These are phyloP conservation scores for Helenozyma rhizophorensis DNA, from an alignment of 805 yeast species.

Conservation along the genomic window DNA sequence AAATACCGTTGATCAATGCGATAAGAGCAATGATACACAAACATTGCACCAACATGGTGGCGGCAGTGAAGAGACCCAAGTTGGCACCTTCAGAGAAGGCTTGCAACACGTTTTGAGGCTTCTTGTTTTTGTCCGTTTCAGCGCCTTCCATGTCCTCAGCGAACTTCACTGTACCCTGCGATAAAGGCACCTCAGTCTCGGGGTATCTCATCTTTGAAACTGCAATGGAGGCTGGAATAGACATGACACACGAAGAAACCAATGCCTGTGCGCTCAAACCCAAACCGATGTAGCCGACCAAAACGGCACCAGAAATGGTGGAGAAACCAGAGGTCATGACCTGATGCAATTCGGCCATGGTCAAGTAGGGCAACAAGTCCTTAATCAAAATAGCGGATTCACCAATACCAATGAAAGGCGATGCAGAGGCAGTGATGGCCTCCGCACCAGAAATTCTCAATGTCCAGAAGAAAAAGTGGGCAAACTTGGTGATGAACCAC, in stretches of 20 bases:
- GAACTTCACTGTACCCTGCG: constrained; percentile 45
- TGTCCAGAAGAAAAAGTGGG: constrained; percentile 56
- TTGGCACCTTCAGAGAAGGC: constrained; percentile 57
- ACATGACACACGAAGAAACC: constrained; percentile 66
- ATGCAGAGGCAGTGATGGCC: constrained; percentile 61
- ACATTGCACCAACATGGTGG: constrained; percentile 53
- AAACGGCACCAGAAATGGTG: constrained; percentile 60
- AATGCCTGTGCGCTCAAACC: constrained; percentile 61
- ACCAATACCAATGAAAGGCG: constrained; percentile 65
- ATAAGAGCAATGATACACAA: constrained; percentile 60
- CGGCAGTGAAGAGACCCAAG: constrained; percentile 54
- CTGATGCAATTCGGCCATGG: constrained; percentile 59
- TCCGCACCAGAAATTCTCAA: constrained; percentile 60
- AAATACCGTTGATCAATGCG: constrained; percentile 50
- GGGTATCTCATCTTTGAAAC: constrained; percentile 57
- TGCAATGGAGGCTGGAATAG: constrained; percentile 61
- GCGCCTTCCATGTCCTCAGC: constrained; percentile 43
- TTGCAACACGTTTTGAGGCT: constrained; percentile 49
- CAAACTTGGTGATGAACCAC: constrained; percentile 55
- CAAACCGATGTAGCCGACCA: constrained; percentile 58
- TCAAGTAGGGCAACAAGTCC: constrained; percentile 54
- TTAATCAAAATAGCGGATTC: constrained; percentile 60
- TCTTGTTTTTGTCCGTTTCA: constrained; percentile 21
- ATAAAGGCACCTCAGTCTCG: constrained; percentile 52
- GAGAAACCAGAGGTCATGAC: constrained; percentile 61